Base-by-base conservation (phyloP, 192 early-diverging fungal genomes). In the Spizellomyces sp. region DNA sequence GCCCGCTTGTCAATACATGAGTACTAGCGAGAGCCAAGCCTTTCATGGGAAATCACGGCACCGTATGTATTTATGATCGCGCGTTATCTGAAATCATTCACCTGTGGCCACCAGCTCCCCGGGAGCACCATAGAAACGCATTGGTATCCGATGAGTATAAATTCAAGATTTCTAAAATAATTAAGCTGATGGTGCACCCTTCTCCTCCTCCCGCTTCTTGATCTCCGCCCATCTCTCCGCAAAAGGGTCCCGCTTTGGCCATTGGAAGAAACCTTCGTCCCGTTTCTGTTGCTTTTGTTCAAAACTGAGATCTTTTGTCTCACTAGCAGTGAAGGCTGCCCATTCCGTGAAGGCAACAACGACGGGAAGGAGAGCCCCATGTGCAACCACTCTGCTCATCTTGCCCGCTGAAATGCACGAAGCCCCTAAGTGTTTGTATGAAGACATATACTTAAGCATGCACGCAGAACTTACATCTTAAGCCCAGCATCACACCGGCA, bases 161-260 rank as follows among this genome's bases (percentile, higher is more conserved):
- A 36, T 36, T 36, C 27, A 36, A 36, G 27, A 36, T 36, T 36
- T 36, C 27, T 36, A 36, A 0, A 36, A 36, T 36, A 36, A 36
- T 36, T 36, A 36, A 36, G 27, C 27, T 54, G 50, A 12, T 12
- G 50, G 17, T 54, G 59, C 59, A 61, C 21, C 14, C 14, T 17
- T 70, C n/a, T 60, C 58, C 45, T n/a, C 59, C 19, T 70, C 69
- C 12, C 45, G 19, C 60, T 70, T 70, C 59, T 62, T 58, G 14
- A 70, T 63, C 1, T 70, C 59, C 45, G 15, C 69, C 69, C 57
- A 62, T 10, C 69, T 58, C 58, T 70, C 45, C 17, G 41, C 45
- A 45, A 48, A 70, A 15, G 69, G 69, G 47, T 70, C 69, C 60
- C 69, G 44, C 48, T 60, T 60, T 48, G 69, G 69, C 69, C 69